Percentiles rank a stretch among this genome's conserved stretches.
Evolutionary conservation across 495 filamentous ascomycete species (phyloP).

Genomic region (Aspergillus nanangensis): DNA sequence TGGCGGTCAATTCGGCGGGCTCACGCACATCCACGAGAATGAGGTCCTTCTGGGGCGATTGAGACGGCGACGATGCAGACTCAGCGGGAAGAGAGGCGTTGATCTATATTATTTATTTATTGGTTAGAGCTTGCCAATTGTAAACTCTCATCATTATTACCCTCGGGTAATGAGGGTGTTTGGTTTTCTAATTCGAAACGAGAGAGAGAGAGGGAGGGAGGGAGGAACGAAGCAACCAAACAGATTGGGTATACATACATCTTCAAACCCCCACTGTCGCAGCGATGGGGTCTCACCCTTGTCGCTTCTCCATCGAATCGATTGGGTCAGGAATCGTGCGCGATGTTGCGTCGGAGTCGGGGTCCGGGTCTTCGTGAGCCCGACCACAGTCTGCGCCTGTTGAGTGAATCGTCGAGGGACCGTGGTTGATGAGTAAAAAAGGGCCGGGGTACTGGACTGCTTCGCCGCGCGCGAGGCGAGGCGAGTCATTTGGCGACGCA

Average conservation of each 20-base stretch:
- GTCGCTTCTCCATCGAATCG: slow-evolving; percentile 21
- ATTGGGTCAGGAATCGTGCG: not conserved
- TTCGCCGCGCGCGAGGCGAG: slow-evolving; percentile 13
- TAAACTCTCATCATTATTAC: not conserved
- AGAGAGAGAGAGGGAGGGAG: not conserved
- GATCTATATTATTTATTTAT: slow-evolving; percentile 21
- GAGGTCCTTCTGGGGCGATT: slow-evolving; percentile 21
- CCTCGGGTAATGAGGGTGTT: no score
- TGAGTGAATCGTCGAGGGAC: not conserved
- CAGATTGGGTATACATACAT: no score
- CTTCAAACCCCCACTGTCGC: slow-evolving; percentile 39
- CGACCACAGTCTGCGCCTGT: no score
- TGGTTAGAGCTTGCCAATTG: not conserved
- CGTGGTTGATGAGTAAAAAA: no score
- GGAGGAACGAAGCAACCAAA: no score
- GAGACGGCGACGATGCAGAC: slow-evolving; percentile 13
- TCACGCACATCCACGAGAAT: slow-evolving; percentile 75
- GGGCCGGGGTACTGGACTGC: no score
- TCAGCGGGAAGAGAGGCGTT: slow-evolving; percentile 29
- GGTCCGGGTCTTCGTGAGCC: not conserved
- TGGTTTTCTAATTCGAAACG: not conserved
- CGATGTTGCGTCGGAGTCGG: not conserved
- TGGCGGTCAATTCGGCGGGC: slow-evolving; percentile 63
- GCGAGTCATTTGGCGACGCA: slow-evolving; percentile 15
- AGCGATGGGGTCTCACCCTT: slow-evolving; percentile 9